Percentiles rank a stretch among this genome's conserved stretches.
These are phyloP conservation scores for Phyllostachys edulis DNA, from an alignment of 176 grass and related monocot genomes.

Conservation along the genomic window DNA sequence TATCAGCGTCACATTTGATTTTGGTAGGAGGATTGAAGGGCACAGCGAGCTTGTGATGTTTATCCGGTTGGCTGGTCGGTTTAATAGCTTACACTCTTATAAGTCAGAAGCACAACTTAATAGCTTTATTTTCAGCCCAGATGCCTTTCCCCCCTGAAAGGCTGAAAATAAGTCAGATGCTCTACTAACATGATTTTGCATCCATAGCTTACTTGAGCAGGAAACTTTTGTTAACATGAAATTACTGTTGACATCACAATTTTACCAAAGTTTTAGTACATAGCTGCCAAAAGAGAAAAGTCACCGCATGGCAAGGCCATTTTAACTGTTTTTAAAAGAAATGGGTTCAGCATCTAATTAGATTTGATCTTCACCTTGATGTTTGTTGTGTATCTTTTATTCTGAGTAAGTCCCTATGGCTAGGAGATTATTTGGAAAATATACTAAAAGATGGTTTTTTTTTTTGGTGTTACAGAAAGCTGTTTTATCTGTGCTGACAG, in stretches of 20 bases:
- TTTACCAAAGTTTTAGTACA: background rate
- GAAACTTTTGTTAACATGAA: constrained; percentile 20
- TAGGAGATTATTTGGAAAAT: background rate
- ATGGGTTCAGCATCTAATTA: background rate
- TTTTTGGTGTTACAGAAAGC: constrained; percentile 72
- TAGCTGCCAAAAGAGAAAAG: constrained; percentile 3
- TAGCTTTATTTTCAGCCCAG: no score
- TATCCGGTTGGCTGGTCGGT: background rate
- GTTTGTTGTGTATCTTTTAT: constrained; percentile 8
- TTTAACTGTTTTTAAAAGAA: background rate
- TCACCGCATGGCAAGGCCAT: background rate
- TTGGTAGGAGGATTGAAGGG: background rate
- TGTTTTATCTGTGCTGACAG: constrained; percentile 74
- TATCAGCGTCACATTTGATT: background rate
- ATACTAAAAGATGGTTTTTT: constrained; percentile 14
- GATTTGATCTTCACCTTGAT: constrained; percentile 9
- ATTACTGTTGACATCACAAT: background rate
- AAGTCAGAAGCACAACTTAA: background rate
- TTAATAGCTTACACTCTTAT: background rate
- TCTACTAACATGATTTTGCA: constrained; percentile 10
- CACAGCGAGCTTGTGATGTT: background rate
- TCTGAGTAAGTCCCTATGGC: background rate
- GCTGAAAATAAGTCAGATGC: background rate
- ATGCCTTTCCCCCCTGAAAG: no score
- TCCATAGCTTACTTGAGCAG: background rate